Base-by-base conservation (phyloP, 345 rosid species). In the Gossypium ekmanianum region DNA sequence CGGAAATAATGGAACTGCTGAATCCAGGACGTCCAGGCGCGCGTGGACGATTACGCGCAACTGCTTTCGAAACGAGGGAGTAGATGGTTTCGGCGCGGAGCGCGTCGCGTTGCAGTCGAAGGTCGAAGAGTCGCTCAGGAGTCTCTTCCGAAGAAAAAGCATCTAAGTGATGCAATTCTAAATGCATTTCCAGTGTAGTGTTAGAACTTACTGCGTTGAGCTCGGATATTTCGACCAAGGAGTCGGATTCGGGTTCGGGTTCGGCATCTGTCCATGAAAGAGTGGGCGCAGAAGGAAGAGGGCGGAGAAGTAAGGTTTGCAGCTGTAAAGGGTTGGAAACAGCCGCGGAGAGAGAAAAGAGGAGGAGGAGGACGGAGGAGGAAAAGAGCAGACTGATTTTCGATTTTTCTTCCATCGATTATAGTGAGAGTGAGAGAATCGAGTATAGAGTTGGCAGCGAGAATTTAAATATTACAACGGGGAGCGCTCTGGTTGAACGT, bases 1-100 rank as follows among this genome's bases (percentile, higher is more conserved):
- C 99, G 26, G 97, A 96, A 27, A 87, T 84, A 0, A 96, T 85
- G 1, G 93, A 85, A 87, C 95, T 91, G 69, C 95, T 88, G 76
- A 88, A 88, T 4, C 88, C 89, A 8, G 83, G 12, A 10, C 75
- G 22, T 66, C 55, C 69, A 48, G 67, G 3, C 71, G 85, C 27
- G 74, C 84, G 84, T 11, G 87, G 77, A 9, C 47, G 11, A 48
- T 84, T 82, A 34, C 84, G n/a, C 13, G 76, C 29, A 6, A 80
- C 80, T 4, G 80, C 71, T 22, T 80, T 72, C 1, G 83, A 85
- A 9, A 86, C 84, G 12, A 88, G 80, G 44, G 84, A 58, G 44
- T 72, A 71, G 16, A 94, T 57, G 20, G 91, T 73, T 4, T 78
- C 24, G 16, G 84, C 94, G 47, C 99, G 92, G 20, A 75, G 56